Evolutionary conservation across 257 asterid genomes (phyloP).

Genomic region (Ballota nigra): DNA sequence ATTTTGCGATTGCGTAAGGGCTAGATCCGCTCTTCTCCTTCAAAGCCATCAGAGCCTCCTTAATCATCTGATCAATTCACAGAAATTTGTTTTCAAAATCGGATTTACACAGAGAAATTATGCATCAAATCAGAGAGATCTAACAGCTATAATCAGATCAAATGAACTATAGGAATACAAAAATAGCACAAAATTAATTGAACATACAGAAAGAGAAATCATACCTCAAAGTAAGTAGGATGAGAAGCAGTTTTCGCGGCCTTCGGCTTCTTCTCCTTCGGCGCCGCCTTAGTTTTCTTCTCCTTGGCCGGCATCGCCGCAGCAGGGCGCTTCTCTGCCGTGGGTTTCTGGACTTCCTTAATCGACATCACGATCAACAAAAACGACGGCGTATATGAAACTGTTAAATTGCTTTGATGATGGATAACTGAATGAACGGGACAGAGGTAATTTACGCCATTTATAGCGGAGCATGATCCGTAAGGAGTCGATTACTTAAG

Average conservation of each 20-base stretch:
- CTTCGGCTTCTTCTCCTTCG: constrained; percentile 49
- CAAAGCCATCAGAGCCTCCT: constrained; percentile 57
- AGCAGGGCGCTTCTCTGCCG: constrained; percentile 26
- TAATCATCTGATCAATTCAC: constrained; percentile 54
- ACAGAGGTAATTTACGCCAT: neutral
- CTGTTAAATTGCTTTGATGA: neutral
- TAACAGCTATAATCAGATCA: neutral
- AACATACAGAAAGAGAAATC: no score
- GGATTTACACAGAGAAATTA: neutral
- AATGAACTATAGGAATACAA: neutral
- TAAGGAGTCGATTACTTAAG: neutral
- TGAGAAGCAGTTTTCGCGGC: constrained; percentile 52
- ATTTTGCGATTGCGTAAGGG: constrained; percentile 67
- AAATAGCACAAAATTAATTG: neutral
- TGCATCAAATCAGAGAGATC: neutral
- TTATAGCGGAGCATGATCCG: constrained; percentile 38
- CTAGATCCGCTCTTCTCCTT: constrained; percentile 68
- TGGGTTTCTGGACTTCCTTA: constrained; percentile 33
- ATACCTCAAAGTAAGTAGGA: constrained; percentile 71
- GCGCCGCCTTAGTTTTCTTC: constrained; percentile 49
- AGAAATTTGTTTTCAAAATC: neutral
- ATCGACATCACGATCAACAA: constrained; percentile 36
- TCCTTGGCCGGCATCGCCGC: constrained; percentile 39
- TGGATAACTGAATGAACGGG: neutral
- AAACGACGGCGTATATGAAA: neutral